Evolutionary conservation across 345 rosid species (phyloP), one percentile per base, ranked within the genome.

Genomic region (Syzygium jambos): DNA sequence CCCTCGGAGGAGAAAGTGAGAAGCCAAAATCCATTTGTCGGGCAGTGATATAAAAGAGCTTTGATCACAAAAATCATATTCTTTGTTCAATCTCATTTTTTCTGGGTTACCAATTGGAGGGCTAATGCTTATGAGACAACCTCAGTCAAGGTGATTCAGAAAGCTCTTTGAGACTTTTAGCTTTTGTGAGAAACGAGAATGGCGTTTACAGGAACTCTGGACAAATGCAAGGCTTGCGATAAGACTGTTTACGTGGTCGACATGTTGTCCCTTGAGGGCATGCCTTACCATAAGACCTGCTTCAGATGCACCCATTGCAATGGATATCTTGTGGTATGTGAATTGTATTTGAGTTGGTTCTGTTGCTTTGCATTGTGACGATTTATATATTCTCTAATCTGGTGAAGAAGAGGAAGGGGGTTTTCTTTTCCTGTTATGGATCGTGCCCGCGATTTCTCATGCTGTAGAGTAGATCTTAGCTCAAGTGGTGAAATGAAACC

Each of bases 251-350:
- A 97, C 61, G 95, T 97, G 85, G 94, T 97, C 85, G 99, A 97
- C 86, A 88, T 95, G 95, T 85, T 97, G 94, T 91, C 99, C 86
- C 91, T 96, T 52, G 99, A 97, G 92, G 98, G 97, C 23, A 90
- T 90, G 86, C 97, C 98, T 90, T 97, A 95, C 85, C 98, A 97
- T 88, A 97, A 96, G 90, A 91, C 93, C 23, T 96, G 99, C 92
- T 96, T 97, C 94, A 95, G 88, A 88, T 97, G 99, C 94, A 94
- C 92, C 92, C 99, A 97, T 85, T 97, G 99, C 97, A 96, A 95
- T 53, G 98, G 99, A 84, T 92, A 96, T 88, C 98, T 97, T 85
- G 92, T 89, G 94, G 97, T 95, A 92, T 55, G 80, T 85, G 30
- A 46, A 7, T 7, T 86, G 43, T 85, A 22, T 63, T 78, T 73